A percentile compares a stretch with the other conserved stretches of the same genome.
Conservation (phyloP, 2,329 filamentous ascomycete genomes). For the Colletotrichum chrysophilum region DNA sequence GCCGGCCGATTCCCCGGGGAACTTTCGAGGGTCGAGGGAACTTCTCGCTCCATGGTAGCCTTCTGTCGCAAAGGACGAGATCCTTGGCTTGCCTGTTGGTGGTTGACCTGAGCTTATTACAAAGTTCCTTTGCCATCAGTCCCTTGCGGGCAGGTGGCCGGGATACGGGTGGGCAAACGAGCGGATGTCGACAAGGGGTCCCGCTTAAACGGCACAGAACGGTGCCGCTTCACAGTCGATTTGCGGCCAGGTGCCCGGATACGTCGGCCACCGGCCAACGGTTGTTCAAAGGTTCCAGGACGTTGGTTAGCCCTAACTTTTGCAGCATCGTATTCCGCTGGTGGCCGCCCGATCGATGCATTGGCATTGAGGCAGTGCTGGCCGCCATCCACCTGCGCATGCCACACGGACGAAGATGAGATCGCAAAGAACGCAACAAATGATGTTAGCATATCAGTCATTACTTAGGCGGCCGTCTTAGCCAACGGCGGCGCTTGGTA, state of each 20-base stretch:
- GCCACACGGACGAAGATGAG: background rate
- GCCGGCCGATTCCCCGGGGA: background rate
- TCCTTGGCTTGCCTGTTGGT: background rate
- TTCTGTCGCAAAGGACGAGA: background rate
- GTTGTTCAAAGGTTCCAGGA: background rate
- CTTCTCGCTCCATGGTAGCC: background rate
- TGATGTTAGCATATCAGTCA: background rate
- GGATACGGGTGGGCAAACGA: background rate
- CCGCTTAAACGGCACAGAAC: slow-evolving; percentile 12
- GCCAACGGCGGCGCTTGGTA: background rate
- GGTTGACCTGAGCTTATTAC: background rate
- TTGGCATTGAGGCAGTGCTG: slow-evolving; percentile 19
- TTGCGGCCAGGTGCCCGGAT: slow-evolving; percentile 9
- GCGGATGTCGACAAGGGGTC: background rate
- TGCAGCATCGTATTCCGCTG: background rate
- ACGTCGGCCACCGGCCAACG: background rate
- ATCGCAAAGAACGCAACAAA: background rate
- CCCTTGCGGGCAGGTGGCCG: background rate
- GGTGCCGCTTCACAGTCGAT: background rate
- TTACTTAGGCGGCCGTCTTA: background rate
- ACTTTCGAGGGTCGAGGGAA: background rate
- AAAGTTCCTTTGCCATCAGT: background rate
- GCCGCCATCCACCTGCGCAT: background rate
- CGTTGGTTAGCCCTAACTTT: background rate
- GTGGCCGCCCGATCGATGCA: slow-evolving; percentile 9